Evolutionary conservation across 345 rosid genomes (phyloP), one percentile per base, ranked within the genome.

Genomic region (Acer yangbiense): DNA sequence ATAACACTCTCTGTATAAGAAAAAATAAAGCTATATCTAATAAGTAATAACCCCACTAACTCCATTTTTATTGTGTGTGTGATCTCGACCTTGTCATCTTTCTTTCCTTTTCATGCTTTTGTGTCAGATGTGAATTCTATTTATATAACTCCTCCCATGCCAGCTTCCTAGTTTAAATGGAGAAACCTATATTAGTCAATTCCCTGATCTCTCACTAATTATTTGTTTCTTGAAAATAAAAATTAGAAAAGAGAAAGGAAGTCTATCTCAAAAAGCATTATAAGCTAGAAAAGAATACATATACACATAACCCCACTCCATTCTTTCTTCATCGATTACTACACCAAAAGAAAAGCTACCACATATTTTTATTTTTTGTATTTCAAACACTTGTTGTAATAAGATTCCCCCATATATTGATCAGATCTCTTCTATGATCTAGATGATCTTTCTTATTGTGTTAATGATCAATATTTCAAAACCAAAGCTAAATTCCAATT

Each of bases 31-130:
- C 39, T 35, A 35, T 35, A 4, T 35, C 39, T 35, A 35, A 35
- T 35, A 35, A 35, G 84, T 73, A 87, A 85, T 35, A 35, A 35
- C 39, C 83, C 92, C 94, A 89, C 94, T 89, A 79, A 76, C 78
- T 87, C 84, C 27, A 60, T 77, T 81, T 46, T 76, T 55, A 35
- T 35, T 35, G 39, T 35, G 39, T 35, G 39, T 35, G 48, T 85
- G 86, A 87, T 72, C 78, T 82, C 83, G 81, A 81, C 84, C 78
- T 80, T 70, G 44, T 73, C 83, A 50, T 54, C 29, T 80, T 62
- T 74, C 41, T 50, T 66, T 32, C 79, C 71, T 57, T 82, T 52
- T 83, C 81, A 73, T 77, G 82, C 80, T 86, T 65, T 86, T 90
- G 87, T 79, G 87, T 79, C 87, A 82, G 68, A 63, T 71, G 71